Evolutionary conservation across 495 filamentous ascomycete species (phyloP).

Genomic region (Lasiosphaeria hispida): DNA sequence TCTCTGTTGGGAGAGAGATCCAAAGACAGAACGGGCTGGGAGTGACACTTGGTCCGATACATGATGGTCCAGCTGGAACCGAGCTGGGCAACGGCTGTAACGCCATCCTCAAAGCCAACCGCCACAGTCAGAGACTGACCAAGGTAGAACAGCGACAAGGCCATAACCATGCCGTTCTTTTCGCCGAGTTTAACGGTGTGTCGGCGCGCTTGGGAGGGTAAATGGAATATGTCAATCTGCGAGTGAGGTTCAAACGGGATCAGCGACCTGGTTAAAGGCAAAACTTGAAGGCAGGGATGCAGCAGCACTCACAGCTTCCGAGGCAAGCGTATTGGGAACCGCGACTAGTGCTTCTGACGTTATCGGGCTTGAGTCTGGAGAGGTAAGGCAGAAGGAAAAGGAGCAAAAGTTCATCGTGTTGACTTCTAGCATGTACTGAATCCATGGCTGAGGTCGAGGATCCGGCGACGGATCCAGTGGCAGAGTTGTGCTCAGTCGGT

Average conservation of each 20-base stretch:
- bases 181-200: slow-evolving; percentile 60
- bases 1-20: slow-evolving; percentile 55
- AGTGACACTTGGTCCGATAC: slow-evolving; percentile 68
- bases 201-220: slow-evolving; percentile 68
- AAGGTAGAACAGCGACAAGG: slow-evolving; percentile 61
- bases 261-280: background rate
- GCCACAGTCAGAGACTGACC: slow-evolving; percentile 46
- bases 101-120: slow-evolving; percentile 86
- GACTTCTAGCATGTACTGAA: slow-evolving; percentile 77
- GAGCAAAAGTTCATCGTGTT: slow-evolving; percentile 96
- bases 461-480: slow-evolving; percentile 58
- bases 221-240: slow-evolving; percentile 80
- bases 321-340: slow-evolving; percentile 73
- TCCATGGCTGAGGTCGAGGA: slow-evolving; percentile 68
- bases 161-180: slow-evolving; percentile 90
- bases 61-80: slow-evolving; percentile 54
- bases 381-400: slow-evolving; percentile 62
- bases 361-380: slow-evolving; percentile 2
- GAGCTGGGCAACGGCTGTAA: slow-evolving; percentile 57
- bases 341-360: slow-evolving; percentile 56
- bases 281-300: background rate
- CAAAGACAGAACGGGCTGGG: slow-evolving; percentile 83
- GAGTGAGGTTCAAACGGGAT: background rate
- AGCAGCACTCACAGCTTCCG: slow-evolving; percentile 58
- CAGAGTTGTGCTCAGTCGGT: slow-evolving; percentile 60